phyloP scores from a whole-genome alignment of 1,284 basidiomycete genomes.

The Tausonia pullulans region DNA sequence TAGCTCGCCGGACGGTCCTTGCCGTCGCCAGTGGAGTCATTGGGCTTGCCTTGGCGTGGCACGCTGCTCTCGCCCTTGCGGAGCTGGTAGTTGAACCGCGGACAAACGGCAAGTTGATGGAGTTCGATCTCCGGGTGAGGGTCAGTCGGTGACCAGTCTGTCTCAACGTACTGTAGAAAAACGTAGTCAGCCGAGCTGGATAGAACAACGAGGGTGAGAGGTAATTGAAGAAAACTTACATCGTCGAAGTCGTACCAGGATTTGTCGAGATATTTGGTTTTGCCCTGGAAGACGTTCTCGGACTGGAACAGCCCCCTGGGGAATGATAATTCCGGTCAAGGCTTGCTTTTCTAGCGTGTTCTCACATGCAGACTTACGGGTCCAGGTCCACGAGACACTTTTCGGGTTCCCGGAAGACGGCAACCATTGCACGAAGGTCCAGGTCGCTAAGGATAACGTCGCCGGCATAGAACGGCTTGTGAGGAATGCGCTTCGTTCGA shows the following conservation, averaged over 20 bases:
- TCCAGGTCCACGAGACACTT: neutral
- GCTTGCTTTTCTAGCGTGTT: too few species aligned
- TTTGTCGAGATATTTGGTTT: conserved; percentile 25
- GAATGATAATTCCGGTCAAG: too few species aligned
- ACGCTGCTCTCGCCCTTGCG: neutral
- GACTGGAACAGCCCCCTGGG: too few species aligned
- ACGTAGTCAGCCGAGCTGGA: too few species aligned
- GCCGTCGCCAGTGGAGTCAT: conserved; percentile 10
- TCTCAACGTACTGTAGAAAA: conserved; percentile 43
- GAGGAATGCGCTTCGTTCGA: conserved; percentile 29
- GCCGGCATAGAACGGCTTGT: conserved; percentile 87
- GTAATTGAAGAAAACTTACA: conserved; percentile 34
- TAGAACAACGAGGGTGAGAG: too few species aligned
- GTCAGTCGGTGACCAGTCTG: conserved; percentile 51
- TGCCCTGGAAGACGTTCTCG: too few species aligned
- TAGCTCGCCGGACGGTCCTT: neutral
- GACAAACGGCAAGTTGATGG: neutral
- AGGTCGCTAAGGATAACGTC: conserved; percentile 71
- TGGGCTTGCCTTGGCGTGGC: conserved; percentile 1
- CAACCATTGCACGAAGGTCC: conserved; percentile 66
- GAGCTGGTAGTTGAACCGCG: neutral
- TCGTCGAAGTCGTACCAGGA: conserved; percentile 73
- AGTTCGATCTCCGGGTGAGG: conserved; percentile 40
- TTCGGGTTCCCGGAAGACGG: conserved; percentile 55
- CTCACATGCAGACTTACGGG: too few species aligned